Base-by-base conservation (phyloP, 352 stramenopile species). In the Globisporangium paddicum region DNA sequence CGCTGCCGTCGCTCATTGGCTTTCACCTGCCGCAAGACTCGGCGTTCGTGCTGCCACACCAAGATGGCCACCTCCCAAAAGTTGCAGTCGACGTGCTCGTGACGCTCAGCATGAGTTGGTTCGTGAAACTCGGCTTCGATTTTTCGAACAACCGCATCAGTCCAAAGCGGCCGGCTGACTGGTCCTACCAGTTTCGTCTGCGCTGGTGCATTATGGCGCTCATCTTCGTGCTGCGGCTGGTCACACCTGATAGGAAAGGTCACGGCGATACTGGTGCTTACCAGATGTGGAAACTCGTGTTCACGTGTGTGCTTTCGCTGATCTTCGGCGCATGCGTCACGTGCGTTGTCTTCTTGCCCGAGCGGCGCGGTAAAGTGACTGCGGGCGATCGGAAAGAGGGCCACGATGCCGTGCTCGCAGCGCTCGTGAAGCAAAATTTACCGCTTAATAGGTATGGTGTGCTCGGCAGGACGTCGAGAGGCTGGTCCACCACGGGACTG, bases 31-130 rank as follows among this genome's bases (percentile, higher is more conserved):
- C 73, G 1, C 47, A 44, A 18, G 68, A 78, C 35, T 18, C 46
- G 11, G 30, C 63, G 2, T 73, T 79, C 50, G 49, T 73, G 59
- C 71, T 69, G 1, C 3, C 37, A 2, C 71, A 50, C 18, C 19
- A 46, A 1, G 50, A 67, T 8, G 41, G 53, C 18, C 68, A 69
- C 16, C 54, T 66, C 0, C 37, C 46, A 8, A 72, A 72, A 49
- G 4, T 34, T 0, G 26, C 49, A 5, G 55, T 66, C 2, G 73
- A 79, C n/a, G 26, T 79, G 7, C 64, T 73, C 5, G 73, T 82
- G 32, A 73, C 66, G 46, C 50, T 82, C 13, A 76, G 70, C 3
- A 82, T 82, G 73, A 82, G 63, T 56, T 82, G 73, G 73, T 68
- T 82, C 25, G 42, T 78, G 34, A 82, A 82, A 34, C 48, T 76